Base-by-base conservation (phyloP, 1,139 yeast species). In the Scheffersomyces insectosa region DNA sequence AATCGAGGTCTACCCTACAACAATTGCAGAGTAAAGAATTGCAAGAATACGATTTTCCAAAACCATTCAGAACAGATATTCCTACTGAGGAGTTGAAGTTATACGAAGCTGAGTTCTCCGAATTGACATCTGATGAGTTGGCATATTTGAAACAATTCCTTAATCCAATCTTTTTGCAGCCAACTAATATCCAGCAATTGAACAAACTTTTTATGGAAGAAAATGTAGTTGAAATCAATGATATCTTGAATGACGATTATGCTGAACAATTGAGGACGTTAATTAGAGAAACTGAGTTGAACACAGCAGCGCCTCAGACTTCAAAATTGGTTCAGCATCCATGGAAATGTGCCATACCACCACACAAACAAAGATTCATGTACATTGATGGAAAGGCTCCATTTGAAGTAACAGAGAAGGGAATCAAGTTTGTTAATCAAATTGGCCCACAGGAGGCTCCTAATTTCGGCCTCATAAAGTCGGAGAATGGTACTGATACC, bases 301-400 rank as follows among this genome's bases (percentile, higher is more conserved):
- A 82, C 38, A 68, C 70, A n/a, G 57, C 59, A 33, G 79, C 83
- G 51, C 97, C 97, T 2, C 68, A 66, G 39, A 64, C 60, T 1
- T 75, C 85, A 6, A 58, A 63, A 3, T 88, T 88, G 28, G 80
- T 89, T 1, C 46, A 59, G 12, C 69, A 65, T 43, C 96, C 97
- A 3, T 95, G 99, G 99, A 83, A 86, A 51, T 75, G 91, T 38
- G 95, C 98, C 0, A 80, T 87, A 34, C 98, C 99, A 12, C 95
- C 97, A 8, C 98, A 91, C 61, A 90, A 95, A 59, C 93, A 89
- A 66, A 72, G 97, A 49, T 95, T 77, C 62, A 65, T 90, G 75
- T 93, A 89, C 60, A 74, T 91, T 37, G 95, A 88, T 57, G 93
- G 91, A n/a, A 78, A 70, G 44, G 53, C 70, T 11, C 53, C 41